Evolutionary conservation across 2,329 filamentous ascomycete species (phyloP).

Genomic region (Fusarium setosum): DNA sequence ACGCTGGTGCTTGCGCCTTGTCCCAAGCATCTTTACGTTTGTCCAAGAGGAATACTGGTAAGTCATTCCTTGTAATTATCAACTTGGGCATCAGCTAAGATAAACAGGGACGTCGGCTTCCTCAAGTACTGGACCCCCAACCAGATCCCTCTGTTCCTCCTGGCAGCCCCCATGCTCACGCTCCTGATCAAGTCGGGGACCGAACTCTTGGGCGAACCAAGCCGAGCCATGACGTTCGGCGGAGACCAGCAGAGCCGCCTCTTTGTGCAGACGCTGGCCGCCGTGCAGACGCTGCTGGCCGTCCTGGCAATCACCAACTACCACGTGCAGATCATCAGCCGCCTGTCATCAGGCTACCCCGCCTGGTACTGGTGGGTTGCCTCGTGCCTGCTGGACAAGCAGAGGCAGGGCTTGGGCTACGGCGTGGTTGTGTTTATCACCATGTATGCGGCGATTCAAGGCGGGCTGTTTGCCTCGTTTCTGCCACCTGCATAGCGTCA

Average conservation of each 20-base stretch:
- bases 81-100: slow-evolving; percentile 32
- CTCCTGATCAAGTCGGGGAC: slow-evolving; percentile 70
- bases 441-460: slow-evolving; percentile 87
- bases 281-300: slow-evolving; percentile 79
- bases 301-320: slow-evolving; percentile 80
- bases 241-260: slow-evolving; percentile 29
- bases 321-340: slow-evolving; percentile 94
- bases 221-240: not conserved
- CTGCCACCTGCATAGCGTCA: slow-evolving; percentile 80
- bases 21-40: slow-evolving; percentile 92
- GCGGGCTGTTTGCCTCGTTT: slow-evolving; percentile 86
- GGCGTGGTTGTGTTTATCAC: slow-evolving; percentile 74
- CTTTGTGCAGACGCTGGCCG: slow-evolving; percentile 69
- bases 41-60: slow-evolving; percentile 94
- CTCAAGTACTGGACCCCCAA: slow-evolving; percentile 89
- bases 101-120: slow-evolving; percentile 83
- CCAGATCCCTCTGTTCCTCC: slow-evolving; percentile 87
- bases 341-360: slow-evolving; percentile 88
- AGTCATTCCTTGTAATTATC: slow-evolving; percentile 44
- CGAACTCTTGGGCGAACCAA: slow-evolving; percentile 48
- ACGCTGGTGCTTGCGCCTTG: slow-evolving; percentile 78
- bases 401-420: slow-evolving; percentile 46
- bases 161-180: slow-evolving; percentile 81
- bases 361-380: slow-evolving; percentile 90
- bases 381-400: slow-evolving; percentile 51